These are phyloP conservation scores for Camellia lanceoleosa DNA, from an alignment of 148 eudicot genomes.

Conservation along the genomic window DNA sequence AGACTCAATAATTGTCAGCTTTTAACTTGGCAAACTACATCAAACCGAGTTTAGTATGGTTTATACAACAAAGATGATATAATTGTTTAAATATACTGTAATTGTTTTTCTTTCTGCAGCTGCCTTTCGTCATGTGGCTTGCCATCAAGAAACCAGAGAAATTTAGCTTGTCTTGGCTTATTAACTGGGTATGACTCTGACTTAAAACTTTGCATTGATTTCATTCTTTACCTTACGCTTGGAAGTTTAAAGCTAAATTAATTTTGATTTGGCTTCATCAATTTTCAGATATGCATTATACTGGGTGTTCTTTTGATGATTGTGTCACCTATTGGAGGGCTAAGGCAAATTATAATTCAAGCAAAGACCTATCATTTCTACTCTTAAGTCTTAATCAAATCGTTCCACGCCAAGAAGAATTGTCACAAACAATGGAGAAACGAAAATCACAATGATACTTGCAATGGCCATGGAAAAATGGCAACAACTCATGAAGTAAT, in stretches of 20 bases:
- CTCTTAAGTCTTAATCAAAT: too few species aligned
- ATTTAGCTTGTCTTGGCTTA: slow-evolving; percentile 26
- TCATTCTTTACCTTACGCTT: background rate
- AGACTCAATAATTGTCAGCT: too few species aligned
- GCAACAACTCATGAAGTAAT: background rate
- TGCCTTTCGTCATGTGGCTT: slow-evolving; percentile 53
- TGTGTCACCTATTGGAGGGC: slow-evolving; percentile 29
- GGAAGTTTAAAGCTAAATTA: background rate
- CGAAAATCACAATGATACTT: background rate
- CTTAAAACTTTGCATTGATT: background rate
- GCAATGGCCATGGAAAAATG: background rate
- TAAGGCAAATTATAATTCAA: slow-evolving; percentile 19
- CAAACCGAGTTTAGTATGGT: too few species aligned
- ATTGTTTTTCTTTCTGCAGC: slow-evolving; percentile 16
- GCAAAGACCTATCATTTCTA: slow-evolving; percentile 24
- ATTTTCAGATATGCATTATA: slow-evolving; percentile 26
- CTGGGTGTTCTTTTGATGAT: slow-evolving; percentile 28
- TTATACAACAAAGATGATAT: too few species aligned
- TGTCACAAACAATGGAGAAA: background rate
- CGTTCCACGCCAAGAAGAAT: too few species aligned
- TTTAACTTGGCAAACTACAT: too few species aligned
- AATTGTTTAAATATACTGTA: too few species aligned
- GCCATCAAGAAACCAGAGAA: slow-evolving; percentile 36
- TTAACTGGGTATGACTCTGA: slow-evolving; percentile 22
- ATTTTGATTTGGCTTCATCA: background rate